Base-by-base conservation (phyloP, 495 filamentous ascomycete genomes). In the Ramalina intermedia region DNA sequence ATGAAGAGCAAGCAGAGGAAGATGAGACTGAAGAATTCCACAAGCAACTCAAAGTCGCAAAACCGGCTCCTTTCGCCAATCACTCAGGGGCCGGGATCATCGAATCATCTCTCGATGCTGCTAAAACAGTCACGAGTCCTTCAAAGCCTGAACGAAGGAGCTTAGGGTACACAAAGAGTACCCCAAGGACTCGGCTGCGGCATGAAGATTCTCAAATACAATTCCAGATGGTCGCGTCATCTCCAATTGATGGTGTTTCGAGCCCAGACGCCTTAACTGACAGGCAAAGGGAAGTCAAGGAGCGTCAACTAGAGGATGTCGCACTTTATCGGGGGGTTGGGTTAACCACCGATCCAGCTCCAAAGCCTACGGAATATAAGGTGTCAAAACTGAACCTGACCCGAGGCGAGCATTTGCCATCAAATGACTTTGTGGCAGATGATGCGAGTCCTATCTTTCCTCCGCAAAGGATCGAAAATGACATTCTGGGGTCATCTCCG, bases 181-280 rank as follows among this genome's bases (percentile, higher is more conserved):
- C 52, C 33, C 62, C 67, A 8, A 67, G 61, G 43, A 55, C 54
- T 14, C 73, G 68, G 21, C 63, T 77, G 24, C 73, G 79, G 24
- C 85, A 91, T 56, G 73, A 89, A 54, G 75, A 89, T 61, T 87
- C 85, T 5, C 84, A 89, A 52, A 70, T 90, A 29, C 69, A 85
- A 40, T 91, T 89, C 55, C 74, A 78, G 6, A 61, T 78, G 1
- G 78, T 89, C 43, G 72, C 74, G 11, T 75, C 79, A 0, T 59
- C 57, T n/a, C 55, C 57, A 16, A 46, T 60, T 4, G 46, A n/a
- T 11, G 72, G 79, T 4, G 63, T 64, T 9, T 53, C 54, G 2
- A 77, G 84, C 24, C 81, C 80, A 4, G 83, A 85, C 54, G 56
- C 78, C 4, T 60, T 89, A 36, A 91, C 85, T 0, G 81, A 85